These are phyloP conservation scores for Penicillium ochrochloron DNA, from an alignment of 495 filamentous ascomycete genomes.

Conservation along the genomic window DNA sequence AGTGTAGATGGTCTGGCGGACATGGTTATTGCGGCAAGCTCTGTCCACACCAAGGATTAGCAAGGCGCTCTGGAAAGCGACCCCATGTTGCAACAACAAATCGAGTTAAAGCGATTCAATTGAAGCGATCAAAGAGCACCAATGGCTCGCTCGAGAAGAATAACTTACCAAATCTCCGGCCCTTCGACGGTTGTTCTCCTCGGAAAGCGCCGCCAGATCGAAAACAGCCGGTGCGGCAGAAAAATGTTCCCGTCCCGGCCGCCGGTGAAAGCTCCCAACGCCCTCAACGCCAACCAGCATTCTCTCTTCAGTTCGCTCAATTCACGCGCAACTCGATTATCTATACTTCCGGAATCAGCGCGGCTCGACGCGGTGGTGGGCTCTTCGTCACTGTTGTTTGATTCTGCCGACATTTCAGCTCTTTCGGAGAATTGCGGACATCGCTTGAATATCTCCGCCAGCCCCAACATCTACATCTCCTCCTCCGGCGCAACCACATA, in stretches of 20 bases:
- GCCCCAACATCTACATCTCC: constrained; percentile 16
- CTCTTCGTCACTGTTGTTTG: constrained; percentile 34
- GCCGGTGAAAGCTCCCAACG: constrained; percentile 52
- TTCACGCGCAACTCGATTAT: constrained; percentile 10
- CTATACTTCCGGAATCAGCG: constrained; percentile 21
- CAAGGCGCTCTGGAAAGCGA: constrained; percentile 4
- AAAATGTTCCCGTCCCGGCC: constrained; percentile 54
- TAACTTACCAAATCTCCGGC: constrained; percentile 22
- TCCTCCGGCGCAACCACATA: constrained; percentile 15
- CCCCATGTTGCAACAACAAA: not conserved
- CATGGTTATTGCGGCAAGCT: constrained; percentile 33
- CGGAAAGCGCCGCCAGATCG: constrained; percentile 31
- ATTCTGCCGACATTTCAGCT: constrained; percentile 32
- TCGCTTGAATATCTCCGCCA: constrained; percentile 25
- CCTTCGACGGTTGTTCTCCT: constrained; percentile 28
- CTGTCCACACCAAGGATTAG: constrained; percentile 27
- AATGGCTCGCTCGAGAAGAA: not conserved
- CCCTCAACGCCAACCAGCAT: constrained; percentile 42
- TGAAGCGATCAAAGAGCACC: not conserved
- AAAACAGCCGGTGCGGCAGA: constrained; percentile 44
- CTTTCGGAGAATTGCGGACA: constrained; percentile 30
- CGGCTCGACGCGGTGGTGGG: constrained; percentile 37
- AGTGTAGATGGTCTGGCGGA: constrained; percentile 38
- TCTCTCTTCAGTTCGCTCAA: constrained; percentile 19
- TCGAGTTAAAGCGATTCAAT: not conserved